These are phyloP conservation scores for Vaccinium darrowii DNA, from an alignment of 148 eudicot species.

Conservation along the genomic window DNA sequence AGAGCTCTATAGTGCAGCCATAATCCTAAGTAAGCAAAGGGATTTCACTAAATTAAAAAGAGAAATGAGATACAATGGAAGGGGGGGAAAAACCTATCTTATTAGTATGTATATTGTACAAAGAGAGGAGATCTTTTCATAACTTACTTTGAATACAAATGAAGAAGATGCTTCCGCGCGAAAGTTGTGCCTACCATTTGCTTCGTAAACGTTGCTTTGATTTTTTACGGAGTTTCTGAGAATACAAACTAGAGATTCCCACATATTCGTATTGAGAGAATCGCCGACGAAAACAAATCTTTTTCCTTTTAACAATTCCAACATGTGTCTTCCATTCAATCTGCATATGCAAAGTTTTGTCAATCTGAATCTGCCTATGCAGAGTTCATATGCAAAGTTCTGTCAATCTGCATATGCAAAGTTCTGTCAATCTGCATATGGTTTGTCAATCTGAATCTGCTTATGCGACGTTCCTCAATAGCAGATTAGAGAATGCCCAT, in stretches of 20 bases:
- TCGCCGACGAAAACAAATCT: constrained; percentile 89
- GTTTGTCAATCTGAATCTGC: no score
- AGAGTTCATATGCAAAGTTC: no score
- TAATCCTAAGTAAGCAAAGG: constrained; percentile 52
- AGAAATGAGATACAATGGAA: no score
- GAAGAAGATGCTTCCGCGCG: constrained; percentile 78
- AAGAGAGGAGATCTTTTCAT: no score
- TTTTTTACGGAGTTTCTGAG: constrained; percentile 66
- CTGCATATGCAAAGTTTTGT: constrained; percentile 28
- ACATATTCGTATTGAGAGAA: constrained; percentile 94
- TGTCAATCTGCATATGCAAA: no score
- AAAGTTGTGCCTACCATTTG: constrained; percentile 60
- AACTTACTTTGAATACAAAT: constrained; percentile 67
- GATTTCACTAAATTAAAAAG: no score
- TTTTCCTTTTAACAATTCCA: constrained; percentile 76
- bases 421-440: no score
- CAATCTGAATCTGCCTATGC: not conserved
- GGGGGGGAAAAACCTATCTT: no score
- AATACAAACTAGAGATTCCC: constrained; percentile 96
- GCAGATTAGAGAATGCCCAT: no score
- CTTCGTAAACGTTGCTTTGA: constrained; percentile 71
- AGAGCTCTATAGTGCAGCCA: constrained; percentile 73
- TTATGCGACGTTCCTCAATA: no score
- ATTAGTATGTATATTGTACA: not conserved
- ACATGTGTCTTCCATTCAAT: constrained; percentile 60